These are phyloP conservation scores for Aureobasidium namibiae DNA, from an alignment of 2,329 filamentous ascomycete genomes.

Conservation along the genomic window DNA sequence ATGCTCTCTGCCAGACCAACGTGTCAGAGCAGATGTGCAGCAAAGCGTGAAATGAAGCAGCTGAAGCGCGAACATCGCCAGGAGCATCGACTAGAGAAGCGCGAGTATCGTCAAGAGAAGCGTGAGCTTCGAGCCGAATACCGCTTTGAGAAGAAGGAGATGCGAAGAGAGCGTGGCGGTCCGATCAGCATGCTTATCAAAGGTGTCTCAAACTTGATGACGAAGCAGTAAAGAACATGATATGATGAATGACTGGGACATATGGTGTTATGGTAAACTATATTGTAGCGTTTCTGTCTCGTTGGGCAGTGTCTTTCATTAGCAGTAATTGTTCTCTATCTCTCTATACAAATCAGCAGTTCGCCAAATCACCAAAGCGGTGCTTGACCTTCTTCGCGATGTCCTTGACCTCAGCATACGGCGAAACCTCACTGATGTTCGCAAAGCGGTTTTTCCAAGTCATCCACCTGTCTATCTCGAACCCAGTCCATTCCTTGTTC, in stretches of 20 bases:
- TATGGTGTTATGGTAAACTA: background rate
- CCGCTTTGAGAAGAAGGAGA: background rate
- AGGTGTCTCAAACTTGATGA: background rate
- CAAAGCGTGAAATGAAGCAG: background rate
- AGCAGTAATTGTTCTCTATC: background rate
- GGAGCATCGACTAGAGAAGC: background rate
- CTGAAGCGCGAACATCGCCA: background rate
- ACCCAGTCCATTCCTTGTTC: slow-evolving; percentile 22
- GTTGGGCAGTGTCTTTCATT: background rate
- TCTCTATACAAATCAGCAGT: background rate
- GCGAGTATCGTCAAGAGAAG: background rate
- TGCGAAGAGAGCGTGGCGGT: background rate
- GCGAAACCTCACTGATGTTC: background rate
- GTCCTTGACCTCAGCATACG: background rate
- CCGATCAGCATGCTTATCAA: background rate
- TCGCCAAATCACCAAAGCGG: background rate
- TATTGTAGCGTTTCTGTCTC: background rate
- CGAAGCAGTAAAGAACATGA: background rate
- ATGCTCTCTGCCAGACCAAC: background rate
- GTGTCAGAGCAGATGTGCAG: background rate
- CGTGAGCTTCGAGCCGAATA: slow-evolving; percentile 1
- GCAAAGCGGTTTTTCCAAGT: slow-evolving; percentile 20
- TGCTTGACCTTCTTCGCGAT: background rate
- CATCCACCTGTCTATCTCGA: slow-evolving; percentile 21
- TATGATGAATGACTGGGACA: background rate